Base-by-base conservation (phyloP, 768 basidiomycete genomes). In the Tricholoma sp. region DNA sequence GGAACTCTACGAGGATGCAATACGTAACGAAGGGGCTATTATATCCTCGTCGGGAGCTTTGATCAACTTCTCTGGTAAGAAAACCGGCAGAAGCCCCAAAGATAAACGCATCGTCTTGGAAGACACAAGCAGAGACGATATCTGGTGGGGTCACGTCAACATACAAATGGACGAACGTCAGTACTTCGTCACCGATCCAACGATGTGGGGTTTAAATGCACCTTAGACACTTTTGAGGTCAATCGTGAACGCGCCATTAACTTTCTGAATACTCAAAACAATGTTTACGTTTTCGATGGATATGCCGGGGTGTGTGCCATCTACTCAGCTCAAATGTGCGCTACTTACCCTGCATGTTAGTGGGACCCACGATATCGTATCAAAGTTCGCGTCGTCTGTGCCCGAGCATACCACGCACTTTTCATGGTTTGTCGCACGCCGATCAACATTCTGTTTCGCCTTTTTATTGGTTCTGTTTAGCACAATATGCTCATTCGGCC, bases 401-500 rank as follows among this genome's bases (percentile, higher is more conserved):
- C 94, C 20, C 86, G 97, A 55, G 97, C 97, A 32, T 99, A 99
- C 76, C 97, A 99, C 73, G 97, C 96, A 31, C 81, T 97, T 57
- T 99, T 94, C 80, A 98, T 98, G 94, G 92, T 91, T 67, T 71
- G 87, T 81, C 58, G 56, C 62, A 58, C 57, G 57, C 61, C 36
- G 17, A 36, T 51, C 29, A 56, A 65, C 32, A 63, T 56, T 51
- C 58, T 57, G 57, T 54, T 58, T 33, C 51, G 24, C 24, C 24
- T 24, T 24, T 4, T 24, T 4, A 24, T 24, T 24, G 24, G 24
- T 24, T 24, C 34, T 57, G 55, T 44, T 24, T 69, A 94, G 92
- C 89, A 98, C 77, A 98, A 98, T 82, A 98, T 99, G 97, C 84
- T 99, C 59, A 99, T 99, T 72, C 92, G 97, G 56, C 97, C 97